phyloP scores from a whole-genome alignment of 139 green algal genomes.

The Ulvella scutata region DNA sequence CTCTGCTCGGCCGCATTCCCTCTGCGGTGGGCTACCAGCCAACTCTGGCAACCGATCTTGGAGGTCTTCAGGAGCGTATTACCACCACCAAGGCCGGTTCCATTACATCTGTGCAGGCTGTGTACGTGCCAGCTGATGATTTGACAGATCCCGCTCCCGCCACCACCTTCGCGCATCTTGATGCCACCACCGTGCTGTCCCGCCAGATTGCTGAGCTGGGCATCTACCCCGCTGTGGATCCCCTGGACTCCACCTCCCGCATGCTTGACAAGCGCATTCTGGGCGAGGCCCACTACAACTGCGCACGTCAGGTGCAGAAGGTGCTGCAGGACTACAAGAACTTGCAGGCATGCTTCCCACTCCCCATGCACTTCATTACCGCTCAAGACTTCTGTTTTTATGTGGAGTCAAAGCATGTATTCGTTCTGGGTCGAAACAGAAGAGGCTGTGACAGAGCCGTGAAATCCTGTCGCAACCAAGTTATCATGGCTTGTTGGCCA shows the following conservation, averaged over 20 bases:
- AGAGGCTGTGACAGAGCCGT: too few relatives aligned
- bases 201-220: constrained; percentile 96
- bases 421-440: too few relatives aligned
- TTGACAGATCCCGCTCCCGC: constrained; percentile 94
- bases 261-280: constrained; percentile 94
- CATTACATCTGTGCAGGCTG: constrained; percentile 97
- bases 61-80: constrained; percentile 94
- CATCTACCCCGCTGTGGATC: constrained; percentile 99
- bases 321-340: constrained; percentile 96
- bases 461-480: too few relatives aligned
- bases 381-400: too few relatives aligned
- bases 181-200: constrained; percentile 97
- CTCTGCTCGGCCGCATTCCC: constrained; percentile 93
- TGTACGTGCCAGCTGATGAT: constrained; percentile 98
- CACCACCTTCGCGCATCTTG: constrained; percentile 96
- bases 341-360: constrained; percentile 37
- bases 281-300: constrained; percentile 89
- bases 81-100: constrained; percentile 96
- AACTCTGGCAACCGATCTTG: constrained; percentile 95
- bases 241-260: constrained; percentile 94
- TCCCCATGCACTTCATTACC: too few relatives aligned
- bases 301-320: constrained; percentile 92
- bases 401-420: too few relatives aligned
- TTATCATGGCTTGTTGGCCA: too few relatives aligned
- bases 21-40: constrained; percentile 99